Evolutionary conservation across 257 asterid genomes (phyloP).

Genomic region (Solanum pennellii): DNA sequence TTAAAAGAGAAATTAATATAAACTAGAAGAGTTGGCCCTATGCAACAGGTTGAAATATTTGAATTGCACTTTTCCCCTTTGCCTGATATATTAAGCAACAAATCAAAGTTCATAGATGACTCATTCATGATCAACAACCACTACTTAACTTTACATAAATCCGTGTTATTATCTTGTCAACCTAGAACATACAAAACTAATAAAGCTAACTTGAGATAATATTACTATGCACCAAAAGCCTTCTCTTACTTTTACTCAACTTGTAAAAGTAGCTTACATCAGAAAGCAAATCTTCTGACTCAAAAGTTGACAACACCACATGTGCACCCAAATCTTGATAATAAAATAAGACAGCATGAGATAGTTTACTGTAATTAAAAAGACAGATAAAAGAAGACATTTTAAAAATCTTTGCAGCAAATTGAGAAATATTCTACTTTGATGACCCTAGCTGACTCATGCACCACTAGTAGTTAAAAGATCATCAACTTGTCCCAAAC

Average conservation of each 20-base stretch:
- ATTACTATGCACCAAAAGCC: background rate
- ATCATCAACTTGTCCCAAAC: background rate
- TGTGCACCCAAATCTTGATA: background rate
- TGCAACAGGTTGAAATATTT: too few species aligned
- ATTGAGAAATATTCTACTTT: background rate
- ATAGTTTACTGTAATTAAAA: background rate
- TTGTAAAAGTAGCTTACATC: background rate
- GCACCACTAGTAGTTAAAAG: background rate
- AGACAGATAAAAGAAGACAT: background rate
- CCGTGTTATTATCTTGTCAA: background rate
- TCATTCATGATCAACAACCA: too few species aligned
- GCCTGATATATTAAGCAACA: too few species aligned
- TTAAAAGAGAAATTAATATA: background rate
- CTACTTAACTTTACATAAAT: background rate
- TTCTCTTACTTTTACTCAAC: background rate
- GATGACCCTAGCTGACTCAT: background rate
- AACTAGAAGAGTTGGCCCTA: background rate
- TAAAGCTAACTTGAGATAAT: background rate
- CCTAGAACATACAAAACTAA: background rate
- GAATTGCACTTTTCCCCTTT: too few species aligned
- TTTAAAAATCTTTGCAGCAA: background rate
- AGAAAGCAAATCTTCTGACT: background rate
- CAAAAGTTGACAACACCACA: background rate
- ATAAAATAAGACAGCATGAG: background rate
- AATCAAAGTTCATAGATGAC: too few species aligned